Conservation (phyloP, 192 early-diverging fungal species). For the Podila minutissima region DNA sequence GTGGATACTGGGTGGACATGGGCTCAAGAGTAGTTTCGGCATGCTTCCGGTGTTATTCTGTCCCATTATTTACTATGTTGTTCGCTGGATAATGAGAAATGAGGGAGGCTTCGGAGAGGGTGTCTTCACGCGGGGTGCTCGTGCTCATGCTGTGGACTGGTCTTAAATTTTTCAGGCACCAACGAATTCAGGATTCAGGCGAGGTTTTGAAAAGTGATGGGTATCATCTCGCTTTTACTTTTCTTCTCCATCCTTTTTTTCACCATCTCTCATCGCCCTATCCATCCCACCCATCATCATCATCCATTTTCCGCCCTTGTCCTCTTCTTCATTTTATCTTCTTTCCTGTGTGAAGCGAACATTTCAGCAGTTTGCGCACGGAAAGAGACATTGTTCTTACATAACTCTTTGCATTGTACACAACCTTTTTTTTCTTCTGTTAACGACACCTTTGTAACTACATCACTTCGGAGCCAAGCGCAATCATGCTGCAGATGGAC, state of each 20-base stretch:
- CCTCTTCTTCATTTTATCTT: neutral
- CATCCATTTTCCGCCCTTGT: neutral
- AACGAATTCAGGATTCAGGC: too few relatives aligned
- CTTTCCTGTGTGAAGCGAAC: neutral
- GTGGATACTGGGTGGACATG: too few relatives aligned
- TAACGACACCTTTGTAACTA: neutral
- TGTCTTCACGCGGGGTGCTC: too few relatives aligned
- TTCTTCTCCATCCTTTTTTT: constrained; percentile 4
- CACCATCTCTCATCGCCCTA: neutral
- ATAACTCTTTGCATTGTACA: neutral
- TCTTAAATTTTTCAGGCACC: too few relatives aligned
- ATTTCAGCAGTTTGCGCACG: neutral
- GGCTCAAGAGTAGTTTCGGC: too few relatives aligned
- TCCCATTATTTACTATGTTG: too few relatives aligned
- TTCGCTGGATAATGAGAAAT: too few relatives aligned
- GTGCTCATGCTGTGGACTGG: too few relatives aligned
- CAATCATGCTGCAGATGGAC: constrained; percentile 39
- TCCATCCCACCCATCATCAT: neutral
- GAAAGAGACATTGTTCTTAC: neutral
- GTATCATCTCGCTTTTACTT: neutral
- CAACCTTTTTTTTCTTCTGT: neutral
- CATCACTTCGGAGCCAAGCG: neutral
- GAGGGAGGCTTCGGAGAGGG: too few relatives aligned
- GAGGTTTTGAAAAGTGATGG: too few relatives aligned
- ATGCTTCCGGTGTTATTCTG: too few relatives aligned